A percentile compares a stretch with the other conserved stretches of the same genome.
phyloP scores from a whole-genome alignment of 2,329 filamentous ascomycete genomes.

The Cercospora janseana region DNA sequence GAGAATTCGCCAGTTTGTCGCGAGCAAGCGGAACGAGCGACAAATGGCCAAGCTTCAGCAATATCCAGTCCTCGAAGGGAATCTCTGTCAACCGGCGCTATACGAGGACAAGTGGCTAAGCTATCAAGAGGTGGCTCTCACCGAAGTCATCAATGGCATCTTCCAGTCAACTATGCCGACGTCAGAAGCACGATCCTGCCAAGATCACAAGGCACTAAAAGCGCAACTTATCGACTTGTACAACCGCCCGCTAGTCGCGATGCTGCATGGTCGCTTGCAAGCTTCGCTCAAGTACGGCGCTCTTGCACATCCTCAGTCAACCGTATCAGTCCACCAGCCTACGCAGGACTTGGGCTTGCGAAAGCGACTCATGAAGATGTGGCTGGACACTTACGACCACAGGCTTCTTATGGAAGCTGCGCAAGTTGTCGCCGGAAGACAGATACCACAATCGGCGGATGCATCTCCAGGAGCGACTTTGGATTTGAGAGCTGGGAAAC shows the following conservation, averaged over 20 bases:
- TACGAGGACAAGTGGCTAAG: slow-evolving; percentile 64
- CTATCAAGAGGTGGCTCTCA: slow-evolving; percentile 61
- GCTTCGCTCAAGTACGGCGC: slow-evolving; percentile 59
- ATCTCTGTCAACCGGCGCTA: slow-evolving; percentile 56
- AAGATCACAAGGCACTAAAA: slow-evolving; percentile 39
- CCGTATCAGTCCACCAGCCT: slow-evolving; percentile 48
- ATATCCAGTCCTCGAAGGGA: slow-evolving; percentile 55
- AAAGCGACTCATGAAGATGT: slow-evolving; percentile 57
- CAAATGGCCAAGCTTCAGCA: slow-evolving; percentile 25
- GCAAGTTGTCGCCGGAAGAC: slow-evolving; percentile 60
- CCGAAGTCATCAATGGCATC: slow-evolving; percentile 58
- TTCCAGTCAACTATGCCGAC: slow-evolving; percentile 45
- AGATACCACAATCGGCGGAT: slow-evolving; percentile 15
- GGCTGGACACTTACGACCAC: slow-evolving; percentile 58
- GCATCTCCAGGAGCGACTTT: slow-evolving; percentile 22
- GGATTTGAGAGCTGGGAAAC: slow-evolving; percentile 25
- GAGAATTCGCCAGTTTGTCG: slow-evolving; percentile 21
- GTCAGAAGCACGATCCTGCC: background rate
- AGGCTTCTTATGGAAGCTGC: slow-evolving; percentile 51
- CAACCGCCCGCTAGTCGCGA: slow-evolving; percentile 50
- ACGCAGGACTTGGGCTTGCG: slow-evolving; percentile 58
- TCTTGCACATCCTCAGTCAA: slow-evolving; percentile 55
- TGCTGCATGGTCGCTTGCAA: slow-evolving; percentile 57
- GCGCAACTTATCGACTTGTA: slow-evolving; percentile 54
- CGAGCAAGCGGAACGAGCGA: slow-evolving; percentile 18